phyloP scores from a whole-genome alignment of 2,329 filamentous ascomycete genomes.

The Dactylonectria estremocensis region DNA sequence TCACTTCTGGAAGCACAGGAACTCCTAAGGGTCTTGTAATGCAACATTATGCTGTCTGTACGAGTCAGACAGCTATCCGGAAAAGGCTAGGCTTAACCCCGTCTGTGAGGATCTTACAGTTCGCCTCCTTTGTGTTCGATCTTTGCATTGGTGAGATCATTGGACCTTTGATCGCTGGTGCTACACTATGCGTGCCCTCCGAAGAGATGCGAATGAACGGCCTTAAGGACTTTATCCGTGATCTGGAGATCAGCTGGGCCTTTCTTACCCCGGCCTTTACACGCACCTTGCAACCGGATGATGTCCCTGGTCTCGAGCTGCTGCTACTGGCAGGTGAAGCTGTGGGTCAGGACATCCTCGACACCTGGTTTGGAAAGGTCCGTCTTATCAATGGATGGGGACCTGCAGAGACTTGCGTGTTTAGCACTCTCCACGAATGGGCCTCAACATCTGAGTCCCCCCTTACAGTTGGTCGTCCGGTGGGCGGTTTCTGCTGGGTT shows the following conservation, averaged over 20 bases:
- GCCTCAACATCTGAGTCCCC: conserved; percentile 1
- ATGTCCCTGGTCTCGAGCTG: conserved; percentile 30
- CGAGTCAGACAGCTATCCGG: conserved; percentile 30
- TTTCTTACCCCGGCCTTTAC: conserved; percentile 46
- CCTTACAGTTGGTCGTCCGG: conserved; percentile 28
- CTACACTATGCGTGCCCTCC: conserved; percentile 44
- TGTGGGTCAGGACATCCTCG: conserved; percentile 33
- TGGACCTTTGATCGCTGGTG: conserved; percentile 28
- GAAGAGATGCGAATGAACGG: conserved; percentile 41
- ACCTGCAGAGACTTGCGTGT: conserved; percentile 40
- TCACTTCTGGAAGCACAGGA: conserved; percentile 46
- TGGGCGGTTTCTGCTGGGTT: conserved; percentile 34
- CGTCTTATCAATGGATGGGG: conserved; percentile 45
- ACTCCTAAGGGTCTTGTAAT: conserved; percentile 45
- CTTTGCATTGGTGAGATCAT: conserved; percentile 41
- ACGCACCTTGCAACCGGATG: conserved; percentile 36
- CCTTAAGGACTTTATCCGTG: conserved; percentile 35
- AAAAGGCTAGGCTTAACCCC: conserved; percentile 26
- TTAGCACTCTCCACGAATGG: conserved; percentile 26
- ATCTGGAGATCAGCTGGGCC: conserved; percentile 35
- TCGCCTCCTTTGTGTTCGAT: conserved; percentile 46
- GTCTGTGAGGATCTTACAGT: conserved; percentile 38
- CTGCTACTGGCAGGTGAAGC: conserved; percentile 44
- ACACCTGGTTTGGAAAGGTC: conserved; percentile 36
- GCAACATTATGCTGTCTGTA: conserved; percentile 35